Evolutionary conservation across 148 eudicot genomes (phyloP).

Genomic region (Selenicereus undatus): DNA sequence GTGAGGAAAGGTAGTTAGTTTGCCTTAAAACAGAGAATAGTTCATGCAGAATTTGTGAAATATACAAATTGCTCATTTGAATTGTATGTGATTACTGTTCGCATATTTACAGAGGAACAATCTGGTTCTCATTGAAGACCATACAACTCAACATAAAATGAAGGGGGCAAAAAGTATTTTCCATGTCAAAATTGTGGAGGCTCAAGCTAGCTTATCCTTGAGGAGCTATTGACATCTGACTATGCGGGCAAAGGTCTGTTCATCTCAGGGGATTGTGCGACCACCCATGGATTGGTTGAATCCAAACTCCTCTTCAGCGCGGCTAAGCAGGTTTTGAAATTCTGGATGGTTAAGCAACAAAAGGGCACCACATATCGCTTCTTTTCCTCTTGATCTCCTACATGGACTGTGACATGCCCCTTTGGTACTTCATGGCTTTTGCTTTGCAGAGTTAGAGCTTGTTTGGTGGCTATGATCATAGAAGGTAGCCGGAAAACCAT

Average conservation of each 20-base stretch:
- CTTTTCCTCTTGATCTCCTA: slow-evolving; percentile 35
- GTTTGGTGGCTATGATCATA: slow-evolving; percentile 29
- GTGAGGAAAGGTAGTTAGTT: neutral
- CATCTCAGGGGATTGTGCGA: slow-evolving; percentile 49
- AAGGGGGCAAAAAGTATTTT: neutral
- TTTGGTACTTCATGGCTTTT: neutral
- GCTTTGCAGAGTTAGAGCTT: too few relatives aligned
- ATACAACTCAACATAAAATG: neutral
- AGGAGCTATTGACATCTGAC: slow-evolving; percentile 12
- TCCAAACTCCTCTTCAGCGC: slow-evolving; percentile 56
- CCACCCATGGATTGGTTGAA: slow-evolving; percentile 60
- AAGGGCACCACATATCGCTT: slow-evolving; percentile 47
- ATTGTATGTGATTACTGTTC: neutral
- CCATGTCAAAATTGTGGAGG: neutral
- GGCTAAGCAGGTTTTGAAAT: slow-evolving; percentile 38
- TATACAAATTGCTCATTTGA: neutral
- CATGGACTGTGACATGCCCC: slow-evolving; percentile 34
- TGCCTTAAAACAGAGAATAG: neutral
- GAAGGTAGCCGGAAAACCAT: slow-evolving; percentile 39
- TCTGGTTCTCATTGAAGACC: slow-evolving; percentile 11
- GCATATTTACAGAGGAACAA: slow-evolving; percentile 7
- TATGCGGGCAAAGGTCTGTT: slow-evolving; percentile 27
- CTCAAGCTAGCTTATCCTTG: neutral
- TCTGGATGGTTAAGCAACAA: slow-evolving; percentile 44
- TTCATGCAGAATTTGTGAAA: neutral